Percentiles rank a stretch among this genome's conserved stretches.
Conservation (phyloP, 257 asterid genomes). For the Plantago elongata region DNA sequence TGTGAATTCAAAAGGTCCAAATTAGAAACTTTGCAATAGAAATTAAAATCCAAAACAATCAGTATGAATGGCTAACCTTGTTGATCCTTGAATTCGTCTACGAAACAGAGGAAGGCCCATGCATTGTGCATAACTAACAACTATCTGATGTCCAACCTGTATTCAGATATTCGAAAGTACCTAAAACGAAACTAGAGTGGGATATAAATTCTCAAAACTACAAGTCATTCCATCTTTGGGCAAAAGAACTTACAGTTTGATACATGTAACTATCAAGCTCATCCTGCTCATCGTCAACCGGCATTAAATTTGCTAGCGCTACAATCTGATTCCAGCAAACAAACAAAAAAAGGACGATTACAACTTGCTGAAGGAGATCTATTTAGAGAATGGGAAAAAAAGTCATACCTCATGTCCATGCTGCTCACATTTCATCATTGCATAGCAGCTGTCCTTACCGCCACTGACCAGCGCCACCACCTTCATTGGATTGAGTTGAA, state of each 20-base stretch:
- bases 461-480: slow-evolving; percentile 96
- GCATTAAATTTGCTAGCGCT: slow-evolving; percentile 91
- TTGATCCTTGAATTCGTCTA: slow-evolving; percentile 88
- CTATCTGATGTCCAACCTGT: slow-evolving; percentile 96
- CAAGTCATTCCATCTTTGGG: neutral
- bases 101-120: slow-evolving; percentile 91
- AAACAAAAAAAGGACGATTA: neutral
- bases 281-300: slow-evolving; percentile 69
- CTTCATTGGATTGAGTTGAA: slow-evolving; percentile 47
- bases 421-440: slow-evolving; percentile 88
- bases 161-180: neutral
- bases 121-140: slow-evolving; percentile 78
- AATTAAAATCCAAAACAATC: no score
- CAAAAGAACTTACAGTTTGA: slow-evolving; percentile 65
- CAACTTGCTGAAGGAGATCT: neutral
- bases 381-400: neutral
- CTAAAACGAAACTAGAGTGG: neutral
- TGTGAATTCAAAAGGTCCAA: neutral
- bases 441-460: slow-evolving; percentile 95
- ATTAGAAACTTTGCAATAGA: neutral
- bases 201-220: neutral
- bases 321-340: slow-evolving; percentile 49
- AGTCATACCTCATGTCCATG: slow-evolving; percentile 75
- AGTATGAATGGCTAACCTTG: slow-evolving; percentile 52
- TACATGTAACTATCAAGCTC: slow-evolving; percentile 98